Evolutionary conservation across 164 flowering plant species (phyloP), one percentile per base, ranked within the genome.

Genomic region (Brasenia schreberi): DNA sequence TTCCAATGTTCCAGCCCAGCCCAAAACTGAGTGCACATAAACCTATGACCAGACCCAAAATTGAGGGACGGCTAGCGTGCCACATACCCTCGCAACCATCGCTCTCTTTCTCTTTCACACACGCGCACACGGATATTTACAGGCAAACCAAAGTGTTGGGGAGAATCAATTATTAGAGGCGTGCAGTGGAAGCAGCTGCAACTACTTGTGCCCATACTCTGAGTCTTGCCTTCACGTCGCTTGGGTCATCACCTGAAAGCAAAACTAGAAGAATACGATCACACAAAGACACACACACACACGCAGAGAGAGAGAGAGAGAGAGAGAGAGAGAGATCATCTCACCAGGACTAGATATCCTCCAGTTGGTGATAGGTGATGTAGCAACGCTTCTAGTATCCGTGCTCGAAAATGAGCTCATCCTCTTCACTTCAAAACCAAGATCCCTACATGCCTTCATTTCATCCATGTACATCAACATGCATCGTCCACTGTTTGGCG

Each of bases 131-230:
- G 10, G 14, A 14, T 49, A 49, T 49, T 11, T n/a, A n/a, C 62
- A 49, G 10, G 56, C 56, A 49, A 49, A 49, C 16, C 56, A 9
- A 49, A 4, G 11, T 49, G 2, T 12, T 45, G 18, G 19, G 7
- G 10, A 62, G 6, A 19, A 19, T 73, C 66, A 78, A 77, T 10
- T 43, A 67, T 63, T 63, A 49, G 33, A 72, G 69, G 6, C 77
- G 68, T 23, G 84, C 75, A 10, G 86, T 56, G 12, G 93, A 82
- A 5, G 80, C 85, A 7, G 83, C 69, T 1, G 92, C 92, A 73
- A 87, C 92, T 0, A 85, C 88, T 67, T 87, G 93, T n/a, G 93
- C 93, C 93, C 93, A 87, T 12, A 84, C 82, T 79, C 79, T 84
- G 53, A 87, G 84, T 69, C 90, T 76, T 16, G 93, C 93, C 77